These are phyloP conservation scores for Sextonia rubra DNA, from an alignment of 164 flowering plant species.

Conservation along the genomic window DNA sequence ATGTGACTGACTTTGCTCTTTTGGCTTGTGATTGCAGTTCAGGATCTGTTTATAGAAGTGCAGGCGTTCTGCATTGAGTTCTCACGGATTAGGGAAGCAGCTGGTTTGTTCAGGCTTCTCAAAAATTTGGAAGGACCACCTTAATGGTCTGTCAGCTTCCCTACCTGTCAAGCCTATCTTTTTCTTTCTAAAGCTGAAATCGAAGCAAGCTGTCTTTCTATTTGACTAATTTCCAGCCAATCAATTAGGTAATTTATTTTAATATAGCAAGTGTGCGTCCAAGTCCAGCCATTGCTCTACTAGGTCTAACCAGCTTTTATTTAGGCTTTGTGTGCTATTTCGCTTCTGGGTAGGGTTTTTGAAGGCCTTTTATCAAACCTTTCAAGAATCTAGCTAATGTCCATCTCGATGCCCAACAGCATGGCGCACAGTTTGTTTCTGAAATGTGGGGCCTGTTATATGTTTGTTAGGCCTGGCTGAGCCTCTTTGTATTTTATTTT, in stretches of 20 bases:
- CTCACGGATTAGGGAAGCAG: slow-evolving; percentile 92
- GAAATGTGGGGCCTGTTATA: too few relatives aligned
- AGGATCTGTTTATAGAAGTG: slow-evolving; percentile 93
- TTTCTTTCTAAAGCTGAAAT: background rate
- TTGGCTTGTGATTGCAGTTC: slow-evolving; percentile 52
- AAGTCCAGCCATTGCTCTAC: too few relatives aligned
- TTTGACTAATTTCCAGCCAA: background rate
- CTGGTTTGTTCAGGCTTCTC: slow-evolving; percentile 86
- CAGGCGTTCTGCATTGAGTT: slow-evolving; percentile 98
- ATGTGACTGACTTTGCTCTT: background rate
- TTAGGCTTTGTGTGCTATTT: too few relatives aligned
- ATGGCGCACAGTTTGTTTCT: too few relatives aligned
- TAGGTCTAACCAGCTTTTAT: too few relatives aligned
- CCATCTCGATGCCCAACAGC: too few relatives aligned
- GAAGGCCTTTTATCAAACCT: too few relatives aligned
- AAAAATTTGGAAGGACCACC: slow-evolving; percentile 59
- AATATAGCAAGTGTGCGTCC: too few relatives aligned
- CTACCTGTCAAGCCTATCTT: background rate
- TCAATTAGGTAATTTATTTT: background rate
- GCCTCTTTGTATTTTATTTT: too few relatives aligned
- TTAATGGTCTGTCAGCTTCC: background rate
- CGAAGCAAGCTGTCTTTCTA: background rate
- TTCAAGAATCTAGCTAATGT: too few relatives aligned
- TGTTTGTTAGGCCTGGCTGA: too few relatives aligned
- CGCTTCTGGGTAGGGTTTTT: too few relatives aligned